Base-by-base conservation (phyloP, 2,329 filamentous ascomycete species). In the Alternaria gansuensis region DNA sequence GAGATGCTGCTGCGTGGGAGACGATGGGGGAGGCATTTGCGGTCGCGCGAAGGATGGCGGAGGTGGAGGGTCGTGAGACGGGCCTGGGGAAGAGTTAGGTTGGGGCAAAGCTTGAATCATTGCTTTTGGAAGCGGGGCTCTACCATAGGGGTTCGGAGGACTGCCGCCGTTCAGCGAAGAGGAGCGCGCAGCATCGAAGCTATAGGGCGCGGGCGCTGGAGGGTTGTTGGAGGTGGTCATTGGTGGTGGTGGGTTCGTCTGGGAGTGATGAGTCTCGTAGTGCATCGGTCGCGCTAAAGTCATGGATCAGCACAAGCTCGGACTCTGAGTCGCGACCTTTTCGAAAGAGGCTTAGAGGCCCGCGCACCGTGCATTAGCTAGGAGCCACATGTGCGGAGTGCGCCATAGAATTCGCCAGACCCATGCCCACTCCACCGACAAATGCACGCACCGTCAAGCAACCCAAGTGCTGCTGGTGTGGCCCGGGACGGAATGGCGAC, bases 21-120 rank as follows among this genome's bases (percentile, higher is more conserved):
- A 80, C n/a, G 81, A 80, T 17, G 82, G 82, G 4, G 81, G 82
- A 28, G 80, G 80, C 82, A 83, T 83, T 50, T 79, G 79, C 48
- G 80, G 76, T 54, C 78, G 72, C 50, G 75, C 65, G 68, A 79
- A 82, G 26, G 79, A 76, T 24, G 78, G 76, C 17, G 77, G 76
- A 14, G 78, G 79, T 31, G 77, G 77, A 57, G 77, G 69, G 17
- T 78, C 75, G 69, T 75, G 75, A 43, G 75, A 68, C 26, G 73
- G 62, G 65, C 73, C 74, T 78, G 61, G 49, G 45, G 46, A 55
- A 68, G 43, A 63, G 62, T 76, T 62, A 76, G 72, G 59, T 64
- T 57, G 54, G 61, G 64, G 65, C 54, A 51, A 51, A 59, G 66
- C 58, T 64, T 51, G 37, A 24, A 52, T 48, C 48, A 33, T 44